Conservation (phyloP, 2,329 filamentous ascomycete genomes). For the Curvularia hawaiiensis region DNA sequence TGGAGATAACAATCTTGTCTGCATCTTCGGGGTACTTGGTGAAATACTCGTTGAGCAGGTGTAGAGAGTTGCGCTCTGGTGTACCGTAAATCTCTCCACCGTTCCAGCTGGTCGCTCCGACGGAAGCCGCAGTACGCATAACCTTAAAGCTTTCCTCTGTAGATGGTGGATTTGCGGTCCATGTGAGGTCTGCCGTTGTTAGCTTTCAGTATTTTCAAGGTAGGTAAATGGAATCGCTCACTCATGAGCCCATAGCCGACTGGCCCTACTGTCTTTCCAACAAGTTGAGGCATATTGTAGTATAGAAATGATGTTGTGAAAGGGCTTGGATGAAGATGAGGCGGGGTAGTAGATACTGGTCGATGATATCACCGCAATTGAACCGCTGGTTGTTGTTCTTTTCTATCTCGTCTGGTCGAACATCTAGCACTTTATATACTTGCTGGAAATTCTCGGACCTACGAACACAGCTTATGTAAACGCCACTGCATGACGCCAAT, state of each 20-base stretch:
- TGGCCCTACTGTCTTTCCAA: constrained; percentile 46
- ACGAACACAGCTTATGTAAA: constrained; percentile 4
- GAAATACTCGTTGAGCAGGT: constrained; percentile 58
- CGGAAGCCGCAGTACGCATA: constrained; percentile 51
- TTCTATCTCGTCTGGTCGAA: neutral
- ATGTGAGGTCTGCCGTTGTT: constrained; percentile 50
- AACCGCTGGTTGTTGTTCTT: constrained; percentile 1
- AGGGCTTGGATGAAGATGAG: constrained; percentile 1
- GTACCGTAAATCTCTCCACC: constrained; percentile 57
- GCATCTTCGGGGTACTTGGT: constrained; percentile 57
- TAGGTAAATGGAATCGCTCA: constrained; percentile 14
- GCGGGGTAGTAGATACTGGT: constrained; percentile 7
- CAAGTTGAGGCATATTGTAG: constrained; percentile 41
- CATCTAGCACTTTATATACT: constrained; percentile 3
- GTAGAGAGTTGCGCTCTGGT: constrained; percentile 53
- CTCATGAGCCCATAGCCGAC: constrained; percentile 58
- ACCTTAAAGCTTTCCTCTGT: constrained; percentile 49
- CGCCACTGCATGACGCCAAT: constrained; percentile 8
- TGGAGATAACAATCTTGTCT: constrained; percentile 56
- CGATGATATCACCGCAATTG: constrained; percentile 3
- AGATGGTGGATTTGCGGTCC: constrained; percentile 48
- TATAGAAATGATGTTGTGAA: neutral
- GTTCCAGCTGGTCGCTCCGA: constrained; percentile 57
- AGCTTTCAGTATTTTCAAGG: constrained; percentile 6
- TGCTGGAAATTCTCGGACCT: constrained; percentile 4